Conservation (phyloP, 2,329 filamentous ascomycete genomes). For the Polychaeton citri region DNA sequence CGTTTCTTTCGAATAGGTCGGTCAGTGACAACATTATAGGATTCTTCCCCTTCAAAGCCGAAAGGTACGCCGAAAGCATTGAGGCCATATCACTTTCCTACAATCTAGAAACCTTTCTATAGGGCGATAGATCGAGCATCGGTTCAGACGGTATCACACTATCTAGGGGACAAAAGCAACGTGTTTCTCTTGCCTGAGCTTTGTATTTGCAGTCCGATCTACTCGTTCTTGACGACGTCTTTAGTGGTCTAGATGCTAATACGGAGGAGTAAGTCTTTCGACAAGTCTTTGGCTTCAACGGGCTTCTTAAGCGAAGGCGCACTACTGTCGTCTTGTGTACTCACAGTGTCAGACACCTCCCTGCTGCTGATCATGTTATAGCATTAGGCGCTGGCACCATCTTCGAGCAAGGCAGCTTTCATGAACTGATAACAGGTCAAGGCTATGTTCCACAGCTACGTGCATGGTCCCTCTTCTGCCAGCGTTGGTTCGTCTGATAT, state of each 20-base stretch:
- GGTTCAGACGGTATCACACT: slow-evolving; percentile 32
- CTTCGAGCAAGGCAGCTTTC: background rate
- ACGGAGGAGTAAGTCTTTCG: slow-evolving; percentile 32
- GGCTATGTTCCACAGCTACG: background rate
- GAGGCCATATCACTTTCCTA: background rate
- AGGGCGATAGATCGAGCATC: background rate
- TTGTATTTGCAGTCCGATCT: slow-evolving; percentile 68
- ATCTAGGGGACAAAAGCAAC: slow-evolving; percentile 73
- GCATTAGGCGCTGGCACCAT: slow-evolving; percentile 10
- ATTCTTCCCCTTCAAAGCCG: background rate
- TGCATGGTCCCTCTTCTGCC: background rate
- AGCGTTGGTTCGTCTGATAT: background rate
- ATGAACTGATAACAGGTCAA: background rate
- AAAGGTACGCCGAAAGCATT: background rate
- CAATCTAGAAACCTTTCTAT: background rate
- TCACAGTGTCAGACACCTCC: slow-evolving; percentile 23
- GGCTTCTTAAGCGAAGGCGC: slow-evolving; percentile 26
- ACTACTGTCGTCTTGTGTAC: slow-evolving; percentile 33
- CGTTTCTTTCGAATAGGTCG: background rate
- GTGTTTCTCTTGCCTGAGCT: slow-evolving; percentile 65
- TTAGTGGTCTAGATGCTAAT: slow-evolving; percentile 55
- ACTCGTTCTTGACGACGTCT: slow-evolving; percentile 70
- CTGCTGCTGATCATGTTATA: slow-evolving; percentile 29
- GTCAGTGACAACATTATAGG: background rate
- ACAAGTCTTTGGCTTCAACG: slow-evolving; percentile 27